A percentile compares a stretch with the other conserved stretches of the same genome.
Evolutionary conservation across 2,329 filamentous ascomycete species (phyloP).

Genomic region (Colletotrichum tabaci): DNA sequence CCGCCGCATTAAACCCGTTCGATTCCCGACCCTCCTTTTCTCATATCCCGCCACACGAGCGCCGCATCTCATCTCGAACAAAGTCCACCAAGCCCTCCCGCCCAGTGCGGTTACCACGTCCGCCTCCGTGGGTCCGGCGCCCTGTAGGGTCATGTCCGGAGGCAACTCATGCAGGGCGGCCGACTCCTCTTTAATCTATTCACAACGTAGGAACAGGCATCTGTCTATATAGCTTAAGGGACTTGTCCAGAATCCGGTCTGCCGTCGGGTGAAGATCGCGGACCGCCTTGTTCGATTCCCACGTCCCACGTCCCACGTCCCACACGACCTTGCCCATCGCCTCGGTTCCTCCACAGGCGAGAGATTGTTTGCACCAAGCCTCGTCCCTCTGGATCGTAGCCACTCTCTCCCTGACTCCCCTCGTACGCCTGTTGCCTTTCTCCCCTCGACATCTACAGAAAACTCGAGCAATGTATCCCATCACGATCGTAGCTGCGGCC

Average conservation of each 20-base stretch:
- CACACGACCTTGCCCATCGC: neutral
- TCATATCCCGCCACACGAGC: neutral
- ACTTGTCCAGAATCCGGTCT: neutral
- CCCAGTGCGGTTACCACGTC: slow-evolving; percentile 20
- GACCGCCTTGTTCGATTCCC: neutral
- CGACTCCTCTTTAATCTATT: slow-evolving; percentile 26
- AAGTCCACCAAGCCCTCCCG: neutral
- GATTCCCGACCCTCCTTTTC: slow-evolving; percentile 2
- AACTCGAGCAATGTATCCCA: slow-evolving; percentile 18
- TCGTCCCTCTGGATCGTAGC: too few relatives aligned
- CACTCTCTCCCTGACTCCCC: neutral
- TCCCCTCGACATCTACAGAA: neutral
- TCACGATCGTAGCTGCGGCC: slow-evolving; percentile 24
- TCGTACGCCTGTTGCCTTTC: neutral
- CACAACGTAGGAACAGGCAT: slow-evolving; percentile 25
- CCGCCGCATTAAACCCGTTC: slow-evolving; percentile 12
- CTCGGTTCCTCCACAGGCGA: neutral
- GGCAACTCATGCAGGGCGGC: slow-evolving; percentile 4
- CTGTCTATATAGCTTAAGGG: slow-evolving; percentile 32
- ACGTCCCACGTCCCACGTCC: neutral
- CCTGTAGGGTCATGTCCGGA: slow-evolving; percentile 7
- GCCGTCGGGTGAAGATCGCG: neutral
- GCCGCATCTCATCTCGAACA: neutral
- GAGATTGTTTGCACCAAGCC: neutral
- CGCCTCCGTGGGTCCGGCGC: slow-evolving; percentile 13